These are phyloP conservation scores for Phoma herbarum DNA, from an alignment of 2,329 filamentous ascomycete genomes.

Conservation along the genomic window DNA sequence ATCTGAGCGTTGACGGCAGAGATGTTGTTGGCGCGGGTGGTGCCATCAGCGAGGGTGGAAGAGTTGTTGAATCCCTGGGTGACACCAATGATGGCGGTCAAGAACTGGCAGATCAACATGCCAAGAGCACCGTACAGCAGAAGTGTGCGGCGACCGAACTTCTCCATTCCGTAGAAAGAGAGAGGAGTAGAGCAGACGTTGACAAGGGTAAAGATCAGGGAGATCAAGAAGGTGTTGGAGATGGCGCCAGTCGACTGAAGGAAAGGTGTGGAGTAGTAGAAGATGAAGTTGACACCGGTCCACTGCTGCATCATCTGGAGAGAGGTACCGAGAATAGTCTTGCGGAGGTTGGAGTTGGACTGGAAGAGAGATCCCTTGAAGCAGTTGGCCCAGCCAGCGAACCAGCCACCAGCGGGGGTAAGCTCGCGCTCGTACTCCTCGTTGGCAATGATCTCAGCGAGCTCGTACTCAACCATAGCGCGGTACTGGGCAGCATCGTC, in stretches of 20 bases:
- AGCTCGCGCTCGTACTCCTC: constrained; percentile 75
- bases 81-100: constrained; percentile 43
- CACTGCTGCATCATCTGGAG: constrained; percentile 81
- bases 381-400: constrained; percentile 28
- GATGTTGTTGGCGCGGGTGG: constrained; percentile 17
- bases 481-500: constrained; percentile 13
- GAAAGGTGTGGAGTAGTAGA: constrained; percentile 45
- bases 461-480: constrained; percentile 60
- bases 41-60: constrained; percentile 22
- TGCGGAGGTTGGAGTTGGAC: constrained; percentile 51
- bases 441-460: constrained; percentile 68
- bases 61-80: constrained; percentile 26
- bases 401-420: constrained; percentile 60
- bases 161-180: constrained; percentile 75
- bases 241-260: constrained; percentile 27
- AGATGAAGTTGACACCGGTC: constrained; percentile 54
- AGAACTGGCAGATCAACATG: constrained; percentile 61
- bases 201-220: constrained; percentile 76
- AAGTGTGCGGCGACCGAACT: constrained; percentile 75
- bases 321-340: constrained; percentile 50
- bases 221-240: constrained; percentile 67
- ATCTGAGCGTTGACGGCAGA: constrained; percentile 37
- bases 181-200: constrained; percentile 78
- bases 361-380: constrained; percentile 22
- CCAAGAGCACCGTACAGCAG: constrained; percentile 75